phyloP scores from a whole-genome alignment of 768 basidiomycete genomes.

The Suillus subluteus region DNA sequence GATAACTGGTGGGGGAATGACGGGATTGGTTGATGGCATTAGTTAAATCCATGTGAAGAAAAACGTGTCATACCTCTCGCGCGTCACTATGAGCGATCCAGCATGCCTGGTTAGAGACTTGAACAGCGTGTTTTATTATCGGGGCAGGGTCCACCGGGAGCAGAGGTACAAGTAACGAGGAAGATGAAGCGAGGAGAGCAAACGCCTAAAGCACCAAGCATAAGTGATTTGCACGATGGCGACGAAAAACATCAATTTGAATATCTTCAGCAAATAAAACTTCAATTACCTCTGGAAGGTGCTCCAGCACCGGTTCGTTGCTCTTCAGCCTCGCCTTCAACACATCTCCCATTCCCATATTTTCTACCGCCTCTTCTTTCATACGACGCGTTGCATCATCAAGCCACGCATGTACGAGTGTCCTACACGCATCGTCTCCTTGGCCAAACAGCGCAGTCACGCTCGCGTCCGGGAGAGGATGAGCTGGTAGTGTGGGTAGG shows the following conservation, averaged over 20 bases:
- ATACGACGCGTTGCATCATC: constrained; percentile 62
- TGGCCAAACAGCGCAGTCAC: constrained; percentile 1
- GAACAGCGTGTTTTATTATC: constrained; percentile 59
- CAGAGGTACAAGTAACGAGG: constrained; percentile 26
- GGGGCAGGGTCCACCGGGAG: constrained; percentile 63
- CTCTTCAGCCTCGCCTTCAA: constrained; percentile 59
- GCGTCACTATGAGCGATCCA: constrained; percentile 54
- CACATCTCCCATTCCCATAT: constrained; percentile 49
- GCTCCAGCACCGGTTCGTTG: constrained; percentile 67
- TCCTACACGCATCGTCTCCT: background rate
- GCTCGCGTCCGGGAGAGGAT: constrained; percentile 1
- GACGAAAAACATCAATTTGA: background rate
- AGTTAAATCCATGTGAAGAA: background rate
- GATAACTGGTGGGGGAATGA: constrained; percentile 45
- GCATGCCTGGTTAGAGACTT: constrained; percentile 75
- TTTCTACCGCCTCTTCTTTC: constrained; percentile 24
- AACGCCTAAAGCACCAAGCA: constrained; percentile 56
- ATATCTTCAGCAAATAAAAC: background rate
- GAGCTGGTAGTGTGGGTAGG: background rate
- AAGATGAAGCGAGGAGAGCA: constrained; percentile 63
- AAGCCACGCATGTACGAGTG: background rate
- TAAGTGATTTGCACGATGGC: background rate
- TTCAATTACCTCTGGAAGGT: constrained; percentile 64
- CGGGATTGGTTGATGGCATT: background rate
- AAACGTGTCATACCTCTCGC: constrained; percentile 51